phyloP scores from a whole-genome alignment of 2,329 filamentous ascomycete genomes.

The Botryosphaeria dothidea region DNA sequence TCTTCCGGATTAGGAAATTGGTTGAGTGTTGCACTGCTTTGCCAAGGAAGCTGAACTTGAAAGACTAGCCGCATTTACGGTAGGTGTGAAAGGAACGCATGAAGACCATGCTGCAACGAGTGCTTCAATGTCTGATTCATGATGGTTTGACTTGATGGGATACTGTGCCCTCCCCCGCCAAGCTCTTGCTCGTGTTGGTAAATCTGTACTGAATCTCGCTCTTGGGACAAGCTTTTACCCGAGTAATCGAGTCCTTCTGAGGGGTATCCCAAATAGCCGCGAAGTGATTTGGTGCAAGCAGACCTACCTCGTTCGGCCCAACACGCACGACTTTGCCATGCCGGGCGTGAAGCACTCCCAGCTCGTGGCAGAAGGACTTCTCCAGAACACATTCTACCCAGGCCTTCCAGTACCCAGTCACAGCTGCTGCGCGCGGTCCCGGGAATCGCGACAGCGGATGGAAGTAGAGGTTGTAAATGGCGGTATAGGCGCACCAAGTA shows the following conservation, averaged over 20 bases:
- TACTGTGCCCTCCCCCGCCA: too few species aligned
- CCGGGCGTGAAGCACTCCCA: constrained; percentile 29
- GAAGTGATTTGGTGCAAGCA: not conserved
- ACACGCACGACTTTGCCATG: constrained; percentile 32
- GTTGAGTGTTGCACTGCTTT: too few species aligned
- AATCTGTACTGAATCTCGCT: too few species aligned
- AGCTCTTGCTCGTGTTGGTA: too few species aligned
- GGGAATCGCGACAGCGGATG: constrained; percentile 3
- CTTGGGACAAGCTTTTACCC: too few species aligned
- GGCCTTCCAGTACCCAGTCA: constrained; percentile 31
- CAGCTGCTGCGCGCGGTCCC: constrained; percentile 22
- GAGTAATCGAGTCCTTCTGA: not conserved
- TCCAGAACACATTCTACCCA: constrained; percentile 31
- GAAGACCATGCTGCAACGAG: too few species aligned
- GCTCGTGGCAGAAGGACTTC: constrained; percentile 31
- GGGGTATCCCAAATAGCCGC: not conserved
- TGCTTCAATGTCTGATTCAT: too few species aligned
- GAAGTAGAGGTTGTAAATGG: constrained; percentile 11
- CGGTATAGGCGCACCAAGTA: not conserved
- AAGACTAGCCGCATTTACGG: too few species aligned
- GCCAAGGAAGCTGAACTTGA: too few species aligned
- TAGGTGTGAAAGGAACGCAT: too few species aligned
- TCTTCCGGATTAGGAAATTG: not conserved
- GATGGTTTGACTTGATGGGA: too few species aligned
- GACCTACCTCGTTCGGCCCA: constrained; percentile 31